phyloP scores from a whole-genome alignment of 2,329 filamentous ascomycete genomes.

The Teratosphaeria destructans region DNA sequence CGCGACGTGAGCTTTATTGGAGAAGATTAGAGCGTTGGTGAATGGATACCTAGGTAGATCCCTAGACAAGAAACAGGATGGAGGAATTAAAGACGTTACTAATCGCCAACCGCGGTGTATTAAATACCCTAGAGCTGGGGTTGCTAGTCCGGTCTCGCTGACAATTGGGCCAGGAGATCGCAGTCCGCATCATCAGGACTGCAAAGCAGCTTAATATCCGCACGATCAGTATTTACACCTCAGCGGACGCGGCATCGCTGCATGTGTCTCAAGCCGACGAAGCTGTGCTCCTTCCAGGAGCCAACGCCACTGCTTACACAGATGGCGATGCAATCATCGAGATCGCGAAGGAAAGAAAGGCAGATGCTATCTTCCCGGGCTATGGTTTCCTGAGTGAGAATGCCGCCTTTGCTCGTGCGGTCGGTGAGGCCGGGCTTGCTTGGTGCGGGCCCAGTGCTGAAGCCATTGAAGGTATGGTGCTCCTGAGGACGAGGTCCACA shows the following conservation, averaged over 20 bases:
- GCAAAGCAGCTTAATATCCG: constrained; percentile 39
- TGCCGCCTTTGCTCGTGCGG: constrained; percentile 46
- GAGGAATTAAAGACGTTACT: constrained; percentile 41
- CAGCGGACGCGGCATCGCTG: constrained; percentile 43
- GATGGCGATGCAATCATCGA: constrained; percentile 39
- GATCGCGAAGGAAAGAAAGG: constrained; percentile 40
- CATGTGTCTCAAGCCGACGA: constrained; percentile 47
- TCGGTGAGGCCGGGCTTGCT: constrained; percentile 44
- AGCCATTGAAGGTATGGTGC: constrained; percentile 31
- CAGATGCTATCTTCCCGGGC: constrained; percentile 53
- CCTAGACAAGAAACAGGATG: constrained; percentile 17
- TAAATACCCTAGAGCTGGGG: constrained; percentile 15
- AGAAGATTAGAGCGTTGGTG: too few relatives aligned
- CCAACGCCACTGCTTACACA: constrained; percentile 41
- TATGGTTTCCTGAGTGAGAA: constrained; percentile 60
- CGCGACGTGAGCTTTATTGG: too few relatives aligned
- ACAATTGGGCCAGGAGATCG: neutral
- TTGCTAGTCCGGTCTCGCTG: neutral
- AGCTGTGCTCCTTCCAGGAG: constrained; percentile 40
- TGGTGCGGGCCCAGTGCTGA: constrained; percentile 50
- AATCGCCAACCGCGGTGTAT: constrained; percentile 52
- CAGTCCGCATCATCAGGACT: constrained; percentile 39
- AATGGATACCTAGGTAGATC: neutral
- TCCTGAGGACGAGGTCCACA: neutral
- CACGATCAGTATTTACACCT: constrained; percentile 49